These are phyloP conservation scores for Reutealis trisperma DNA, from an alignment of 345 rosid species.

Conservation along the genomic window DNA sequence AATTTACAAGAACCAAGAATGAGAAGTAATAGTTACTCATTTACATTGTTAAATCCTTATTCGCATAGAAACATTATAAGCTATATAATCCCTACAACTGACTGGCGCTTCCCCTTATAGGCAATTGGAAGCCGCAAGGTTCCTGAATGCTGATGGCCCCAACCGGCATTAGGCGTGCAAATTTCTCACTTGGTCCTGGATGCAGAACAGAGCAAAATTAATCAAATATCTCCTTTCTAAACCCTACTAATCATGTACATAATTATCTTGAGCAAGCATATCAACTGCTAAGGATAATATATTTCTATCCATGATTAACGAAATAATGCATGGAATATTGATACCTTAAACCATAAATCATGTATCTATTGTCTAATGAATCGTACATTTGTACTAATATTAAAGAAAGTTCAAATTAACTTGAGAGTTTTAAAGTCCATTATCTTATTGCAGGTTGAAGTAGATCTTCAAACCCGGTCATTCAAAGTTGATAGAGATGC, in stretches of 20 bases:
- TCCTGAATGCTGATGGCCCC: background rate
- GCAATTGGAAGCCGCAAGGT: constrained; percentile 8
- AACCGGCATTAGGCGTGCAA: background rate
- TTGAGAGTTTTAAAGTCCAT: background rate
- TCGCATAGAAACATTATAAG: background rate
- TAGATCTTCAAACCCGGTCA: too few species aligned
- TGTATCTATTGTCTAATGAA: too few species aligned
- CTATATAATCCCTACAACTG: constrained; percentile 10
- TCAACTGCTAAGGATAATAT: too few species aligned
- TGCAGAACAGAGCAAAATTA: background rate
- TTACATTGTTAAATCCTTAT: constrained; percentile 14
- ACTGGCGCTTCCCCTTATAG: constrained; percentile 1
- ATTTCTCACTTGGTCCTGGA: constrained; percentile 8
- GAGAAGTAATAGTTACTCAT: background rate
- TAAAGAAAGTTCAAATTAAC: background rate
- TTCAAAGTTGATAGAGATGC: too few species aligned
- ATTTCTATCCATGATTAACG: too few species aligned
- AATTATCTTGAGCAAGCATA: too few species aligned
- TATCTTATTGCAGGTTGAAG: background rate
- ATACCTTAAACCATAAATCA: too few species aligned
- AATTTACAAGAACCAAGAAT: background rate
- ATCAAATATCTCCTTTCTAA: too few species aligned
- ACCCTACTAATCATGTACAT: too few species aligned
- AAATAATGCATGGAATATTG: background rate
- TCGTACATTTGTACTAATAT: too few species aligned